phyloP scores from a whole-genome alignment of 768 basidiomycete species.

The Xerocomellus dryophilus region DNA sequence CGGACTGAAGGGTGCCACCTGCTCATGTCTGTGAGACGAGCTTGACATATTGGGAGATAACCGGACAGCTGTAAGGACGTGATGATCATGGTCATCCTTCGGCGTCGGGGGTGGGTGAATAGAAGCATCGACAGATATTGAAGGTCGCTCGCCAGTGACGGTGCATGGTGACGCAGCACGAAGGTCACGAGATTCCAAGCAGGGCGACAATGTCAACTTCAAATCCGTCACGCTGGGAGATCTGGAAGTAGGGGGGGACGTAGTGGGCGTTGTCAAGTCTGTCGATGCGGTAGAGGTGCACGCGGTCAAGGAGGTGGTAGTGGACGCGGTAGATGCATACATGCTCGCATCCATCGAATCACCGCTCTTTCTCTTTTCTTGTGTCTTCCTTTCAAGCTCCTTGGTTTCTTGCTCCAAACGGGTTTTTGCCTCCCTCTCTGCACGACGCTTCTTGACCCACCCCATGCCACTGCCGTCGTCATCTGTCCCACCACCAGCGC shows the following conservation, averaged over 20 bases:
- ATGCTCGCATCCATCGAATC: constrained; percentile 25
- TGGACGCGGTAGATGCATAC: constrained; percentile 22
- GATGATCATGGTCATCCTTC: constrained; percentile 20
- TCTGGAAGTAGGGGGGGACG: constrained; percentile 22
- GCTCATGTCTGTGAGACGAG: constrained; percentile 10
- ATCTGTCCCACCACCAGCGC: constrained; percentile 34
- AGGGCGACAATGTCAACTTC: constrained; percentile 7
- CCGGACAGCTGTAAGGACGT: constrained; percentile 26
- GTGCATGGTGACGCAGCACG: background rate
- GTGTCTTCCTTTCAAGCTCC: constrained; percentile 9
- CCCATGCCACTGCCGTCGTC: constrained; percentile 86
- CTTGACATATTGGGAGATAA: constrained; percentile 19
- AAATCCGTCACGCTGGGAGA: constrained; percentile 20
- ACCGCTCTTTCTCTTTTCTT: constrained; percentile 22
- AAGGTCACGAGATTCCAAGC: background rate
- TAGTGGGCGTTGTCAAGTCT: constrained; percentile 15
- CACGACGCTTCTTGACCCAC: constrained; percentile 69
- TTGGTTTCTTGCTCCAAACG: constrained; percentile 20
- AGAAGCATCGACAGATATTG: background rate
- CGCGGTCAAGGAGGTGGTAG: constrained; percentile 22
- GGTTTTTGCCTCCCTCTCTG: constrained; percentile 49
- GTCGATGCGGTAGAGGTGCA: constrained; percentile 22
- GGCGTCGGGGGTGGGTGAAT: background rate
- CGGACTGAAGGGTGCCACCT: constrained; percentile 2
- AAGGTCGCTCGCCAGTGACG: background rate